phyloP scores from a whole-genome alignment of 345 rosid genomes.

The Odontarrhena argentea region DNA sequence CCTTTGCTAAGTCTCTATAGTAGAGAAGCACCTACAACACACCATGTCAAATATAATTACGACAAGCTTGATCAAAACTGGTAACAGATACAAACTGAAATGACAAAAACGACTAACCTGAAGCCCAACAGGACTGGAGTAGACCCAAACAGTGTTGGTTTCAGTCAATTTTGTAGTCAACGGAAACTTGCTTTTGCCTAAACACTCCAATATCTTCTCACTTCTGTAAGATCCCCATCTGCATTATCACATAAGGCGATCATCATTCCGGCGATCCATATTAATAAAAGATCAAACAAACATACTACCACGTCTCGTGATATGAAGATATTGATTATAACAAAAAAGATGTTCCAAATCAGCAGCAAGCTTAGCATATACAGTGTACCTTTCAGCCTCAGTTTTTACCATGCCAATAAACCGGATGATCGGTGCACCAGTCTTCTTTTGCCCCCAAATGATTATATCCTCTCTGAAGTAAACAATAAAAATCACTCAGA shows the following conservation, averaged over 20 bases:
- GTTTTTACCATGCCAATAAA: conserved; percentile 79
- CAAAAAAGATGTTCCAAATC: neutral
- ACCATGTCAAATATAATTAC: too few species aligned
- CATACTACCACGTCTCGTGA: neutral
- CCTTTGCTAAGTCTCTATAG: too few species aligned
- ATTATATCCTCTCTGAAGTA: conserved; percentile 70
- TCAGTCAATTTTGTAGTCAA: conserved; percentile 75
- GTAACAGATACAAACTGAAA: conserved; percentile 14
- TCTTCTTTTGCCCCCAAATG: conserved; percentile 83
- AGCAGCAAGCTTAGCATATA: conserved; percentile 55
- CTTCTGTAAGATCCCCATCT: conserved; percentile 67
- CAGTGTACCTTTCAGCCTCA: conserved; percentile 74
- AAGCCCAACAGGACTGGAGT: conserved; percentile 73
- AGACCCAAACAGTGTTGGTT: conserved; percentile 66
- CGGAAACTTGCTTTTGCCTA: conserved; percentile 77
- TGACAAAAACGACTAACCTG: conserved; percentile 52
- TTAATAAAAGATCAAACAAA: conserved; percentile 2
- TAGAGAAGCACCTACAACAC: too few species aligned
- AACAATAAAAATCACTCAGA: neutral
- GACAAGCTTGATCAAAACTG: neutral
- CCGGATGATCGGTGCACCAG: conserved; percentile 64
- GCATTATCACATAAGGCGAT: conserved; percentile 38
- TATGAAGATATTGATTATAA: neutral
- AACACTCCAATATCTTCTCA: conserved; percentile 63
- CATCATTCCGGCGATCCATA: neutral